Evolutionary conservation across 129 eudicot species (phyloP).

Genomic region (Helianthus tuberosus): DNA sequence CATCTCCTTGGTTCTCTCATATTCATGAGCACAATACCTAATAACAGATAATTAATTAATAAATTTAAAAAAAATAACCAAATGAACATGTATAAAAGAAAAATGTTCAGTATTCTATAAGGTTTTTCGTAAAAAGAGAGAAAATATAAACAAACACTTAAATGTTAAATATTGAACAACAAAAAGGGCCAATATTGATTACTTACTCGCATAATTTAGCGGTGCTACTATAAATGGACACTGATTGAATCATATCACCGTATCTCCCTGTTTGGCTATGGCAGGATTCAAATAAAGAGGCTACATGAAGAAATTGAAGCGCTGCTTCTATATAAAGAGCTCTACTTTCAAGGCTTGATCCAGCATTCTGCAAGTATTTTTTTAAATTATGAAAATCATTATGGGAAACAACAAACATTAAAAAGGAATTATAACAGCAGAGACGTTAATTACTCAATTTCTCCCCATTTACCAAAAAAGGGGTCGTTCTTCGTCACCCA

Average conservation of each 20-base stretch:
- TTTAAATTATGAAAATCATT: background rate
- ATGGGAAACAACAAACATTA: slow-evolving; percentile 7
- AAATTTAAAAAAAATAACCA: background rate
- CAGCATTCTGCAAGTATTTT: slow-evolving; percentile 56
- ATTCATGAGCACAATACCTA: slow-evolving; percentile 97
- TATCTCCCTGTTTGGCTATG: slow-evolving; percentile 58
- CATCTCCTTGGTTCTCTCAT: slow-evolving; percentile 82
- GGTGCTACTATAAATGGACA: slow-evolving; percentile 76
- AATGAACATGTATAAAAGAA: slow-evolving; percentile 9
- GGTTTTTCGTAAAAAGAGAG: background rate
- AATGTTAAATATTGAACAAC: background rate
- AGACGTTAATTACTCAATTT: background rate
- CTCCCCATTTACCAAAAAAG: background rate
- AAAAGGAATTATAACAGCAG: slow-evolving; percentile 1
- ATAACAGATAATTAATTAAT: slow-evolving; percentile 8
- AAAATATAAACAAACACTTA: background rate
- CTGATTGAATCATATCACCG: slow-evolving; percentile 72
- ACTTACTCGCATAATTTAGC: slow-evolving; percentile 96
- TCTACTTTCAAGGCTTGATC: slow-evolving; percentile 71
- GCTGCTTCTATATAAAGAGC: slow-evolving; percentile 84
- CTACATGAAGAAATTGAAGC: slow-evolving; percentile 89
- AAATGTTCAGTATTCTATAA: background rate
- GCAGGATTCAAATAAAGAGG: slow-evolving; percentile 76
- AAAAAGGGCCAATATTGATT: slow-evolving; percentile 4
- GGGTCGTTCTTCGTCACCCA: background rate